A percentile compares a stretch with the other conserved stretches of the same genome.
Evolutionary conservation across 2,329 filamentous ascomycete genomes (phyloP).

Genomic region (Trichoderma endophyticum): DNA sequence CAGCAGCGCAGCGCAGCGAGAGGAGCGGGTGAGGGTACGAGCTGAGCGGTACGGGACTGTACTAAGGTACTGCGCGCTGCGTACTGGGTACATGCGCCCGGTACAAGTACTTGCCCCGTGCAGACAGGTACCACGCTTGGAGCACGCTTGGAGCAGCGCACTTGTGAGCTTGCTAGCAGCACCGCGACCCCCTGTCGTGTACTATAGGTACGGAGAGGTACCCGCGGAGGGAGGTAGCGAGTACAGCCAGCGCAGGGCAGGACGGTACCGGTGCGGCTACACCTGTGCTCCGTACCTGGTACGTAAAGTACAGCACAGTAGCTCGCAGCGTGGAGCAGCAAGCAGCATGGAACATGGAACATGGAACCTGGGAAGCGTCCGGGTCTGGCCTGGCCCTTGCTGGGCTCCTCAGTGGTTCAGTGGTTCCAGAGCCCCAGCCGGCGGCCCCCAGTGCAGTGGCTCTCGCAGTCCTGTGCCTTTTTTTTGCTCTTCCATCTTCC

Average conservation of each 20-base stretch:
- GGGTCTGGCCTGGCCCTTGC: conserved; percentile 1
- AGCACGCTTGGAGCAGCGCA: neutral
- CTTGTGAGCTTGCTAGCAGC: neutral
- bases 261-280: neutral
- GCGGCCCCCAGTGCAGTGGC: conserved; percentile 11
- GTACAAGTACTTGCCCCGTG: neutral
- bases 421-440: conserved; percentile 12
- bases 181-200: neutral
- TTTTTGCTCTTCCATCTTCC: conserved; percentile 12
- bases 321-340: conserved; percentile 12
- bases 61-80: neutral
- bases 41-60: conserved; percentile 1
- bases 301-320: neutral
- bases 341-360: neutral
- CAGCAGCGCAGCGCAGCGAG: neutral
- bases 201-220: neutral
- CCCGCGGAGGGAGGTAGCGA: neutral
- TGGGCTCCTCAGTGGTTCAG: conserved; percentile 17
- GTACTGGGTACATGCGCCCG: neutral
- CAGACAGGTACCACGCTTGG: neutral
- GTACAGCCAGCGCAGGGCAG: neutral
- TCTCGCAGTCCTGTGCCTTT: neutral
- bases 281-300: neutral
- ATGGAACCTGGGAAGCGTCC: neutral
- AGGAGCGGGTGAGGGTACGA: conserved; percentile 12